Percentiles rank a stretch among this genome's conserved stretches.
phyloP scores from a whole-genome alignment of 768 basidiomycete genomes.

The Xerocomus spinulosus region DNA sequence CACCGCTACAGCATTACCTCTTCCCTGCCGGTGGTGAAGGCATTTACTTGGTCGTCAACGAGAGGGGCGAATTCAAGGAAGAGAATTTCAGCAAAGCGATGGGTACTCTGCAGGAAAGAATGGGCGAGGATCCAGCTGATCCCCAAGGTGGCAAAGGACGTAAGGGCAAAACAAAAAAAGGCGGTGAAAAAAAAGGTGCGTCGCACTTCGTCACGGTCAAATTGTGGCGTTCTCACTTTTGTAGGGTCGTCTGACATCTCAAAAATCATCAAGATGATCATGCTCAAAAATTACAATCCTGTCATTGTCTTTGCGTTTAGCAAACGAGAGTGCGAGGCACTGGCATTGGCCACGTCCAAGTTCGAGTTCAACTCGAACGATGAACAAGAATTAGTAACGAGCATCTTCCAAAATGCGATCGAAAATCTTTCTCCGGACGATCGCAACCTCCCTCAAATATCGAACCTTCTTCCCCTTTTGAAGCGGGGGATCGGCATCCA shows the following conservation, averaged over 20 bases:
- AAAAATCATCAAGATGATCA: constrained; percentile 98
- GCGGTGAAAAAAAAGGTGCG: constrained; percentile 86
- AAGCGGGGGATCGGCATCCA: constrained; percentile 97
- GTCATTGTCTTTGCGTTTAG: constrained; percentile 98
- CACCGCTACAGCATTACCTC: constrained; percentile 95
- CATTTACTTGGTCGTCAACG: constrained; percentile 97
- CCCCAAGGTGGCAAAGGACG: constrained; percentile 76
- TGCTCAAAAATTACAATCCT: constrained; percentile 95
- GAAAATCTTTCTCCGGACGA: constrained; percentile 84
- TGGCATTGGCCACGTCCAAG: constrained; percentile 90
- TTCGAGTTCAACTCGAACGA: constrained; percentile 92
- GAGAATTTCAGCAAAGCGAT: constrained; percentile 98
- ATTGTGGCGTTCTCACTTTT: constrained; percentile 11
- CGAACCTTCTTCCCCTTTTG: constrained; percentile 86
- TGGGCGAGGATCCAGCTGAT: constrained; percentile 91
- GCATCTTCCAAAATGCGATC: constrained; percentile 93
- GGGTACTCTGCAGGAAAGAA: constrained; percentile 80
- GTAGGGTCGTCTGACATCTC: constrained; percentile 89
- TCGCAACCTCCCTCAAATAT: constrained; percentile 86
- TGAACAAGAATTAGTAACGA: constrained; percentile 81
- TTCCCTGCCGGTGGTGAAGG: constrained; percentile 97
- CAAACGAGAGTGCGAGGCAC: constrained; percentile 94
- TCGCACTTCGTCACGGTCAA: neutral
- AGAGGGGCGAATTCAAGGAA: constrained; percentile 94
- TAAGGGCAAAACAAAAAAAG: constrained; percentile 92